Evolutionary conservation across 2,329 filamentous ascomycete species (phyloP).

Genomic region (Chrysoporthe deuterocubensis): DNA sequence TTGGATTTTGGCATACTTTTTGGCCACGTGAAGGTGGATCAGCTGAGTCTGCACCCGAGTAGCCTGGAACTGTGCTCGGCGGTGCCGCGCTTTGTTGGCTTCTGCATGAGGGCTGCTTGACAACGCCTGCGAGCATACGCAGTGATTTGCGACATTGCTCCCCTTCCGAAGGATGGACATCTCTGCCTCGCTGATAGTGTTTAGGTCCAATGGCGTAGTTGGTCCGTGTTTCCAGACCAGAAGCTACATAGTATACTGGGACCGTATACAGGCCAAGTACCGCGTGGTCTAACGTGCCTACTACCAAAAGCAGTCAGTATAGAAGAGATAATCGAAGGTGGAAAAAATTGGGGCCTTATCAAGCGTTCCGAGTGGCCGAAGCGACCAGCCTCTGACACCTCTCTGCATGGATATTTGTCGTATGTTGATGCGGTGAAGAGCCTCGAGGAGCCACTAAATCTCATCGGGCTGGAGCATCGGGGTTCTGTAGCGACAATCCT

Average conservation of each 20-base stretch:
- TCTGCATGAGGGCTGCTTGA: conserved; percentile 4
- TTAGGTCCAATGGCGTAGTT: background rate
- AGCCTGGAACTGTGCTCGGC: background rate
- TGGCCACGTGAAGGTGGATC: conserved; percentile 14
- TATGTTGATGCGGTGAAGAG: conserved; percentile 5
- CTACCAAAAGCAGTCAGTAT: background rate
- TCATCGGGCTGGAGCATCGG: conserved; percentile 1
- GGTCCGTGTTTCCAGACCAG: background rate
- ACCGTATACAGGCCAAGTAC: background rate
- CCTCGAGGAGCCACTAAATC: background rate
- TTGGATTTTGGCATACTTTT: background rate
- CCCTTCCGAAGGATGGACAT: background rate
- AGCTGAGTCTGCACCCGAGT: background rate
- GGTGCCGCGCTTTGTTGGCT: conserved; percentile 10
- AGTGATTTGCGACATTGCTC: background rate
- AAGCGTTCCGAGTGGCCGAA: conserved; percentile 3
- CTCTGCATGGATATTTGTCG: background rate
- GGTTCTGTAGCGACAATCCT: background rate
- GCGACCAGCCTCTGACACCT: background rate
- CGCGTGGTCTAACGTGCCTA: background rate
- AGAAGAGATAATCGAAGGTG: background rate
- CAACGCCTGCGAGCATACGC: background rate
- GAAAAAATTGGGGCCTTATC: background rate
- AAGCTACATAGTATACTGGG: background rate
- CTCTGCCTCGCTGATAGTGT: background rate